These are phyloP conservation scores for Botryosphaeria agaves DNA, from an alignment of 2,329 filamentous ascomycete species.

Conservation along the genomic window DNA sequence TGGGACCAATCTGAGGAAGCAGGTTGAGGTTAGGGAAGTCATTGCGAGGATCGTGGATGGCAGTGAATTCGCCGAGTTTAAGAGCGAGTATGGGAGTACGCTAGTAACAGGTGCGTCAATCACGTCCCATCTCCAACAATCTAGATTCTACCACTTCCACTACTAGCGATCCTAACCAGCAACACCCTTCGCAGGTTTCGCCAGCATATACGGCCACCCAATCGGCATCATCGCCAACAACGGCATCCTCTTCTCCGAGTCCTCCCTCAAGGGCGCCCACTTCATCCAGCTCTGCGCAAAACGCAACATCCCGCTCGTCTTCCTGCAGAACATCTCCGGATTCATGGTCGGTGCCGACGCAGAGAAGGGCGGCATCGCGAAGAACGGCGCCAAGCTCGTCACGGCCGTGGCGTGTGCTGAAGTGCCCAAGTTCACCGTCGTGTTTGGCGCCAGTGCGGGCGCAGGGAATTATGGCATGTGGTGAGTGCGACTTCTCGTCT, in stretches of 20 bases:
- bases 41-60: constrained; percentile 89
- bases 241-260: constrained; percentile 81
- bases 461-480: constrained; percentile 98
- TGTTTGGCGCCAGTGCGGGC: constrained; percentile 83
- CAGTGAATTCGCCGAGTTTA: constrained; percentile 84
- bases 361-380: constrained; percentile 88
- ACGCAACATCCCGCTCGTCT: constrained; percentile 75
- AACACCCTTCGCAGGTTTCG: too few species aligned
- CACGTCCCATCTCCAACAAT: too few species aligned
- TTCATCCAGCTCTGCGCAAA: constrained; percentile 92
- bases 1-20: constrained; percentile 73
- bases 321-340: constrained; percentile 90
- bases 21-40: constrained; percentile 73
- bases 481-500: constrained; percentile 29
- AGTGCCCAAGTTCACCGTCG: constrained; percentile 92
- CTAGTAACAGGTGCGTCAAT: too few species aligned
- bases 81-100: constrained; percentile 74
- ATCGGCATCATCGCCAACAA: constrained; percentile 94
- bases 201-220: constrained; percentile 71
- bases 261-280: constrained; percentile 83
- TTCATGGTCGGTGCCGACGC: constrained; percentile 96
- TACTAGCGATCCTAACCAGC: too few species aligned
- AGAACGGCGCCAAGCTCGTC: constrained; percentile 93
- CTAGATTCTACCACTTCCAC: too few species aligned
- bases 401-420: constrained; percentile 87